A percentile compares a stretch with the other conserved stretches of the same genome.
These are phyloP conservation scores for Papiliotrema laurentii DNA, from an alignment of 1,284 basidiomycete species.

Conservation along the genomic window DNA sequence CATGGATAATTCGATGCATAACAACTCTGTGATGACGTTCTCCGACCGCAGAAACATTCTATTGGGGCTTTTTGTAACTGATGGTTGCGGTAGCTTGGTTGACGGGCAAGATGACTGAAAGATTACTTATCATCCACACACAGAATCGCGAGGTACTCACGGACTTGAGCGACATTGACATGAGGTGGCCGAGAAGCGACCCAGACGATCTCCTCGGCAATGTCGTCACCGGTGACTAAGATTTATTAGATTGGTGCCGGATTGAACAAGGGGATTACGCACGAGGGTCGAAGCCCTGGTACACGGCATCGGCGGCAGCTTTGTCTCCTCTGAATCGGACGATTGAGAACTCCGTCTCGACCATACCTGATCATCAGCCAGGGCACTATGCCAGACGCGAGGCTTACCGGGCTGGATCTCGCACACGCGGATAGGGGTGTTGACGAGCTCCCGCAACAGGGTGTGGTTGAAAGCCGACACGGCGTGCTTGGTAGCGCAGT, in stretches of 20 bases:
- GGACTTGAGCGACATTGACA: constrained; percentile 37
- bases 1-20: too few species aligned
- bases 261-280: constrained; percentile 16
- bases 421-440: constrained; percentile 84
- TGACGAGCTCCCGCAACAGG: constrained; percentile 76
- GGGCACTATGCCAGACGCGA: background rate
- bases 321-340: constrained; percentile 82
- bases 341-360: constrained; percentile 65
- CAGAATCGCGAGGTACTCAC: constrained; percentile 13
- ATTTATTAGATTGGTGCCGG: background rate
- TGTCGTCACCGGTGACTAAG: constrained; percentile 69
- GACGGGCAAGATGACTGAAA: constrained; percentile 36
- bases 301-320: constrained; percentile 76
- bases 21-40: too few species aligned
- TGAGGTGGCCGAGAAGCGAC: constrained; percentile 35
- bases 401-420: constrained; percentile 78
- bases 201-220: constrained; percentile 95
- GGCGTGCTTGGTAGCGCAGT: constrained; percentile 56
- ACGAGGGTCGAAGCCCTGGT: constrained; percentile 63
- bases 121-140: background rate
- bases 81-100: constrained; percentile 38
- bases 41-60: too few species aligned
- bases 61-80: constrained; percentile 33
- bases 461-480: constrained; percentile 82
- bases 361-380: constrained; percentile 28